A percentile compares a stretch with the other conserved stretches of the same genome.
Evolutionary conservation across 176 grass and related monocot species (phyloP).

Genomic region (Leersia perrieri): DNA sequence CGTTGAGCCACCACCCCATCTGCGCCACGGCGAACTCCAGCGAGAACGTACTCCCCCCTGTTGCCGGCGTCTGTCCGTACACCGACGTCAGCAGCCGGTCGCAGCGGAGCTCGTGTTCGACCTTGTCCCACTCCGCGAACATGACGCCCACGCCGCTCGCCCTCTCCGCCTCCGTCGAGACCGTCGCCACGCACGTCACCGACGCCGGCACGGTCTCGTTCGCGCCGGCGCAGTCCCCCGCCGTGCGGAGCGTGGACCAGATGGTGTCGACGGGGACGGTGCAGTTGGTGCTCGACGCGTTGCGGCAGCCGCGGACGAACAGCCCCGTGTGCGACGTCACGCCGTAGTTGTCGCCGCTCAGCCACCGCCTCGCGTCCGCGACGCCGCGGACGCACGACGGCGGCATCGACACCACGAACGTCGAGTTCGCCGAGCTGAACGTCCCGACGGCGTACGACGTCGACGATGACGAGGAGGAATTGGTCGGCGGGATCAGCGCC

Average conservation of each 20-base stretch:
- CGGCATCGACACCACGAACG: constrained; percentile 12
- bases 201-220: not conserved
- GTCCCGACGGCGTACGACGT: not conserved
- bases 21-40: constrained; percentile 44
- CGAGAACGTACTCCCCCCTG: not conserved
- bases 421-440: constrained; percentile 19
- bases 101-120: not conserved
- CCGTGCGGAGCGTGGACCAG: not conserved
- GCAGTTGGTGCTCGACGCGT: not conserved
- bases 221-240: not conserved
- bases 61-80: not conserved
- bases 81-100: constrained; percentile 30
- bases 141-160: rapidly evolving
- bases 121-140: not conserved
- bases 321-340: constrained; percentile 36
- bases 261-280: not conserved
- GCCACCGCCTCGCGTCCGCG: not conserved
- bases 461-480: too few relatives aligned
- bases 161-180: rapidly evolving
- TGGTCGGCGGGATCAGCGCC: not conserved
- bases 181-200: constrained; percentile 13
- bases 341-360: constrained; percentile 43
- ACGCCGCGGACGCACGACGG: constrained; percentile 38
- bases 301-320: constrained; percentile 25
- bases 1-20: constrained; percentile 69